phyloP scores from a whole-genome alignment of 1,284 basidiomycete genomes.

The Fomes fomentarius region DNA sequence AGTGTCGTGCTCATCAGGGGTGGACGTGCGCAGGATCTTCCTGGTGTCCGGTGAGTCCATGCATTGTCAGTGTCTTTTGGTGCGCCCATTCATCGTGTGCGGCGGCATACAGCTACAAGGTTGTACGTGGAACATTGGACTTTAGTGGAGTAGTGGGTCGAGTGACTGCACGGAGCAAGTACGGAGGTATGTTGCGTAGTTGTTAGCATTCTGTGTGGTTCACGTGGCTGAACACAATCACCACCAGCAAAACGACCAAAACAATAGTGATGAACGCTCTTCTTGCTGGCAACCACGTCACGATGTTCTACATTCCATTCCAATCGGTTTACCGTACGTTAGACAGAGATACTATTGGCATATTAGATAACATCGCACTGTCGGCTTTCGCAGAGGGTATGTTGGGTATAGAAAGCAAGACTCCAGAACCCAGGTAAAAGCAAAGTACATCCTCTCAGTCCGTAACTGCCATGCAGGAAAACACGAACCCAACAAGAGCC shows the following conservation, averaged over 20 bases:
- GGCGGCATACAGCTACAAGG: constrained; percentile 78
- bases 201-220: no score
- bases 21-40: constrained; percentile 96
- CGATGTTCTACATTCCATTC: constrained; percentile 2
- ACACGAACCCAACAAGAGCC: not conserved
- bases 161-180: constrained; percentile 85
- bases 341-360: constrained; percentile 10
- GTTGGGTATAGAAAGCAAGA: constrained; percentile 1
- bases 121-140: constrained; percentile 93
- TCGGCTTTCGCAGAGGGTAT: constrained; percentile 5
- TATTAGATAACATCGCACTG: not conserved
- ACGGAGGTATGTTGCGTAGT: constrained; percentile 76
- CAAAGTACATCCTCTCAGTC: not conserved
- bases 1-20: constrained; percentile 94
- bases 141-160: constrained; percentile 90
- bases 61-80: not conserved
- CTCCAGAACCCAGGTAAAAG: not conserved
- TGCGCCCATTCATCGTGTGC: not conserved
- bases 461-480: not conserved
- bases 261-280: not conserved
- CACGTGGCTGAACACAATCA: not conserved
- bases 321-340: constrained; percentile 19
- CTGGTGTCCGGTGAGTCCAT: constrained; percentile 84
- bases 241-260: constrained; percentile 22
- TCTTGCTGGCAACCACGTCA: not conserved